phyloP scores from a whole-genome alignment of 768 basidiomycete species.

The Pilatotrama ljubarskyi region DNA sequence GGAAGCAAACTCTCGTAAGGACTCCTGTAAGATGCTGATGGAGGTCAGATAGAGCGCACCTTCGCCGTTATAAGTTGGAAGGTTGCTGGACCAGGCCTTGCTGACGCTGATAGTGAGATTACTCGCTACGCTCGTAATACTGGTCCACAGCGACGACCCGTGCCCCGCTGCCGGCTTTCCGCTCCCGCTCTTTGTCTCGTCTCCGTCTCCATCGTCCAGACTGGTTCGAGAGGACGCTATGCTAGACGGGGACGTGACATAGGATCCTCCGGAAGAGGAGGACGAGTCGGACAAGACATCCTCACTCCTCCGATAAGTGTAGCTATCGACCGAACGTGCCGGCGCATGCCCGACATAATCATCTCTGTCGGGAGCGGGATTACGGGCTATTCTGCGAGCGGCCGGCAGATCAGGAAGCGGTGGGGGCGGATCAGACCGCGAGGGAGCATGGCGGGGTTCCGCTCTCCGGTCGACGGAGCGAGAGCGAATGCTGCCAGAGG shows the following conservation, averaged over 20 bases:
- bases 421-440: slow-evolving; percentile 10
- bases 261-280: slow-evolving; percentile 21
- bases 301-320: slow-evolving; percentile 14
- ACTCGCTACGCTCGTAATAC: slow-evolving; percentile 47
- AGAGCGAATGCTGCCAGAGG: slow-evolving; percentile 11
- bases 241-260: slow-evolving; percentile 3
- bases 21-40: background rate
- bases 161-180: slow-evolving; percentile 21
- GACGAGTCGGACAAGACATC: slow-evolving; percentile 15
- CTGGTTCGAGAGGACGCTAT: slow-evolving; percentile 22
- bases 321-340: slow-evolving; percentile 7
- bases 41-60: slow-evolving; percentile 31
- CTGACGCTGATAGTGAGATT: slow-evolving; percentile 56
- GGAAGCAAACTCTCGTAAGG: background rate
- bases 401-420: slow-evolving; percentile 14
- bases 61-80: slow-evolving; percentile 45
- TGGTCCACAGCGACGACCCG: slow-evolving; percentile 51
- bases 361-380: background rate
- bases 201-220: slow-evolving; percentile 16
- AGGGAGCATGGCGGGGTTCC: background rate
- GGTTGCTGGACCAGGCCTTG: slow-evolving; percentile 54
- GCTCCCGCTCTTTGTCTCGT: slow-evolving; percentile 2
- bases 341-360: background rate
- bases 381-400: background rate
- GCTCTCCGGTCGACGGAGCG: slow-evolving; percentile 5